These are phyloP conservation scores for Limonium bicolor DNA, from an alignment of 148 eudicot genomes.

Conservation along the genomic window DNA sequence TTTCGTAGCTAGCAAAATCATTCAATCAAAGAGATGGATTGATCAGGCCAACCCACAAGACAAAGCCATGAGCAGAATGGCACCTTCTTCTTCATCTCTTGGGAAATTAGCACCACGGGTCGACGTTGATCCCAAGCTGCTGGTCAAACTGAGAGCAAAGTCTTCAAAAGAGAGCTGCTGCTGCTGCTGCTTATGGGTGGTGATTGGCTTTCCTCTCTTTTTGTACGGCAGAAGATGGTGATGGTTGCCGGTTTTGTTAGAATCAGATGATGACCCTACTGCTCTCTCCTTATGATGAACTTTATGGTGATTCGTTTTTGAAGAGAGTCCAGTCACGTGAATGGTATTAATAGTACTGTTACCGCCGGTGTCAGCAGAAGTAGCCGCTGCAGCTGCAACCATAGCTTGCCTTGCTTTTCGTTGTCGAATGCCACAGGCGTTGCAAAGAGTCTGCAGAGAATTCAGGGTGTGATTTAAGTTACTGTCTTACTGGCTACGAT, in stretches of 20 bases:
- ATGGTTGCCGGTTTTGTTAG: conserved; percentile 6
- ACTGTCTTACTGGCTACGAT: neutral
- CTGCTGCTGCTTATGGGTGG: too few species aligned
- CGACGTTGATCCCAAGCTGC: too few species aligned
- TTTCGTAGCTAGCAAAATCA: neutral
- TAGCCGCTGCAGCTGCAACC: conserved; percentile 20
- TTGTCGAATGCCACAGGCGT: conserved; percentile 50
- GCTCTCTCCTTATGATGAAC: conserved; percentile 3
- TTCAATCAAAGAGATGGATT: neutral
- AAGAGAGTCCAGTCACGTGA: too few species aligned
- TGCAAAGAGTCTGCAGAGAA: conserved; percentile 38
- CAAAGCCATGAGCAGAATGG: conserved; percentile 43
- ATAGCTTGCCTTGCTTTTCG: conserved; percentile 47
- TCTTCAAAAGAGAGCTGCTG: too few species aligned
- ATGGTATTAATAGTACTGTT: too few species aligned
- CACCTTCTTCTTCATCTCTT: conserved; percentile 47
- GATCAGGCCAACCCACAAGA: conserved; percentile 36
- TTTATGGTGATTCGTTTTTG: too few species aligned
- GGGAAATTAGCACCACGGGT: too few species aligned
- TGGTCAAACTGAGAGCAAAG: too few species aligned
- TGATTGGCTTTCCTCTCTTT: conserved; percentile 21
- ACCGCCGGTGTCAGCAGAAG: too few species aligned
- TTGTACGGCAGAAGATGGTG: conserved; percentile 14
- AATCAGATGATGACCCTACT: conserved; percentile 3
- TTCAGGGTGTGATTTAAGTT: too few species aligned